Percentiles rank a stretch among this genome's conserved stretches.
Conservation (phyloP, 2,329 filamentous ascomycete species). For the Aciculosporium take region DNA sequence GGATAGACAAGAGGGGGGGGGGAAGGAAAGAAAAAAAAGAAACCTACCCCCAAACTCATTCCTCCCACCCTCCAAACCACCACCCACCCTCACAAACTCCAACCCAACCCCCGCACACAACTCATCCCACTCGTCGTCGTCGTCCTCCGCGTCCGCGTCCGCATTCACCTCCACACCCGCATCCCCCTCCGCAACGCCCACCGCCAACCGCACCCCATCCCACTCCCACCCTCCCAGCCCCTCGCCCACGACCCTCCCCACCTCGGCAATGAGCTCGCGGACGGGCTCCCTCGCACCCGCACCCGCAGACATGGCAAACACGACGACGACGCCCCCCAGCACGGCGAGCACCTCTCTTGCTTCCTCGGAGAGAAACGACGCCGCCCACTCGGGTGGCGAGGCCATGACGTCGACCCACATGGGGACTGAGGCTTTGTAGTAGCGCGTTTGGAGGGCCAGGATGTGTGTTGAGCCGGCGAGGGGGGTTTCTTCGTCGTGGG, state of each 20-base stretch:
- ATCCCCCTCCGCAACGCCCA: constrained; percentile 37
- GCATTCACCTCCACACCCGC: too few species aligned
- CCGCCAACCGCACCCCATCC: constrained; percentile 48
- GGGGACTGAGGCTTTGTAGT: constrained; percentile 47
- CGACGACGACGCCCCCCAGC: constrained; percentile 42
- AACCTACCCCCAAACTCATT: constrained; percentile 47
- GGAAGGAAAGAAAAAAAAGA: neutral
- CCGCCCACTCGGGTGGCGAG: constrained; percentile 38
- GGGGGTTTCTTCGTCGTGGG: constrained; percentile 22
- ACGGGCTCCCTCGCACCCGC: constrained; percentile 9
- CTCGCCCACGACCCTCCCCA: constrained; percentile 40
- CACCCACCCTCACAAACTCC: constrained; percentile 46
- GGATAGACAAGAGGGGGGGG: neutral
- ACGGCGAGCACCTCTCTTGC: constrained; percentile 47
- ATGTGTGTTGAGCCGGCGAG: constrained; percentile 47
- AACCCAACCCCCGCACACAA: constrained; percentile 40
- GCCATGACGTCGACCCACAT: constrained; percentile 53
- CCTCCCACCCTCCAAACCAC: constrained; percentile 21
- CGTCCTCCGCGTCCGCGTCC: constrained; percentile 31
- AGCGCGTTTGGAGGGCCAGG: constrained; percentile 40
- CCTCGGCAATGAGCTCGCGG: constrained; percentile 32
- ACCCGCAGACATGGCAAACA: constrained; percentile 17
- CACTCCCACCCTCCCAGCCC: constrained; percentile 47
- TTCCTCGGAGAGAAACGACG: constrained; percentile 44
- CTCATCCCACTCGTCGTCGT: constrained; percentile 47